Conservation (phyloP, 2,329 filamentous ascomycete genomes). For the Pseudogymnoascus sp. region DNA sequence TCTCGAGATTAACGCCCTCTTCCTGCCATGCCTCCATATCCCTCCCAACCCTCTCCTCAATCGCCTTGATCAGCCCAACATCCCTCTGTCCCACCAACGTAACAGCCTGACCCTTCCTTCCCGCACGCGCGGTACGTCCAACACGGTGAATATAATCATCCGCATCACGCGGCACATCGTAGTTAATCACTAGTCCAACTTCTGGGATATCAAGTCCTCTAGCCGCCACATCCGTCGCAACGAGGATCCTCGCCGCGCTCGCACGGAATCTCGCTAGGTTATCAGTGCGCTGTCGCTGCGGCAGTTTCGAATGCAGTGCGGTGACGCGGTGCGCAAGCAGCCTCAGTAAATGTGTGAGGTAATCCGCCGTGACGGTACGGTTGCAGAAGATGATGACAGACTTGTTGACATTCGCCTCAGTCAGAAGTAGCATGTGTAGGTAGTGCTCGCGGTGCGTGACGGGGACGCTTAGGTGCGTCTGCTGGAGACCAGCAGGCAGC, state of each 20-base stretch:
- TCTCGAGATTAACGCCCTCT: constrained; percentile 90
- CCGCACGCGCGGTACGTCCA: constrained; percentile 88
- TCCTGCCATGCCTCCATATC: constrained; percentile 80
- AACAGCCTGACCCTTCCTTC: constrained; percentile 70
- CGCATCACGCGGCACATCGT: constrained; percentile 89
- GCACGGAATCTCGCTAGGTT: constrained; percentile 91
- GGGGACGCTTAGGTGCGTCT: constrained; percentile 80
- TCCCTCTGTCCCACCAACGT: constrained; percentile 91
- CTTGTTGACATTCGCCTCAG: constrained; percentile 64
- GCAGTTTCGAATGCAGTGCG: constrained; percentile 77
- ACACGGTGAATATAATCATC: constrained; percentile 97
- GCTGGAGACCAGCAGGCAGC: constrained; percentile 70
- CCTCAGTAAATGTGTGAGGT: constrained; percentile 80
- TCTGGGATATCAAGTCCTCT: constrained; percentile 93
- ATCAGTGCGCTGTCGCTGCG: constrained; percentile 73
- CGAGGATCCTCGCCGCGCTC: constrained; percentile 75
- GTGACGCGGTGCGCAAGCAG: constrained; percentile 85
- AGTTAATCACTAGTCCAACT: constrained; percentile 86
- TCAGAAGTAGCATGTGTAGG: constrained; percentile 79
- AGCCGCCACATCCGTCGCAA: constrained; percentile 91
- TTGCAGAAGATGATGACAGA: constrained; percentile 93
- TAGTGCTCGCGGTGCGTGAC: constrained; percentile 93
- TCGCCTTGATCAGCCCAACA: constrained; percentile 80
- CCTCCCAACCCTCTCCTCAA: constrained; percentile 73
- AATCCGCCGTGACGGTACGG: constrained; percentile 76